phyloP scores from a whole-genome alignment of 1,139 yeast genomes.

The Taiozyma onychis region DNA sequence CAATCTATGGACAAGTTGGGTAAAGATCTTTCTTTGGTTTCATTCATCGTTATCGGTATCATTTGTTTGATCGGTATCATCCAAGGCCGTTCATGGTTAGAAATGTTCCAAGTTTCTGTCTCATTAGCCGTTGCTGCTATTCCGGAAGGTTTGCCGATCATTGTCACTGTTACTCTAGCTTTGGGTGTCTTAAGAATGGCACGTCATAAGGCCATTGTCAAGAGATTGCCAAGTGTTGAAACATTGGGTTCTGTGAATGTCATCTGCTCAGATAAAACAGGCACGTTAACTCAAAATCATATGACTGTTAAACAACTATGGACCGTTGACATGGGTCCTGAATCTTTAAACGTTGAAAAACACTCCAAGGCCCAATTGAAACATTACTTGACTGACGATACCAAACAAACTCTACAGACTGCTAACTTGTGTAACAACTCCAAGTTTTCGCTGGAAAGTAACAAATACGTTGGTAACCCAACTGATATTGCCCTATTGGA shows the following conservation, averaged over 20 bases:
- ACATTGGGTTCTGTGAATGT: conserved; percentile 94
- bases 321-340: conserved; percentile 68
- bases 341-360: conserved; percentile 45
- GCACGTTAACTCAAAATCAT: conserved; percentile 89
- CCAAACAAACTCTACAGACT: conserved; percentile 50
- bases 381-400: conserved; percentile 45
- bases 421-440: conserved; percentile 85
- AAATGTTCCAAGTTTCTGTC: conserved; percentile 95
- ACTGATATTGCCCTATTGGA: conserved; percentile 89
- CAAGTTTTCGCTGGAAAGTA: conserved; percentile 60
- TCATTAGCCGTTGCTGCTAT: conserved; percentile 97
- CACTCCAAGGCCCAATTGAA: conserved; percentile 36
- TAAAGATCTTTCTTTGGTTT: conserved; percentile 74
- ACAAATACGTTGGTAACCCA: conserved; percentile 81
- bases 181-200: conserved; percentile 96
- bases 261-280: conserved; percentile 92
- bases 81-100: conserved; percentile 92
- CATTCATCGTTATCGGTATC: conserved; percentile 79
- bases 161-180: conserved; percentile 93
- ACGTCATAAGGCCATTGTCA: conserved; percentile 83
- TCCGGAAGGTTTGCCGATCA: conserved; percentile 95
- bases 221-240: conserved; percentile 90
- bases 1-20: conserved; percentile 93
- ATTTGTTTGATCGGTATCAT: conserved; percentile 82
- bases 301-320: conserved; percentile 88